A percentile compares a stretch with the other conserved stretches of the same genome.
Evolutionary conservation across 805 yeast species (phyloP).

Genomic region (Kuraishia floccosa): DNA sequence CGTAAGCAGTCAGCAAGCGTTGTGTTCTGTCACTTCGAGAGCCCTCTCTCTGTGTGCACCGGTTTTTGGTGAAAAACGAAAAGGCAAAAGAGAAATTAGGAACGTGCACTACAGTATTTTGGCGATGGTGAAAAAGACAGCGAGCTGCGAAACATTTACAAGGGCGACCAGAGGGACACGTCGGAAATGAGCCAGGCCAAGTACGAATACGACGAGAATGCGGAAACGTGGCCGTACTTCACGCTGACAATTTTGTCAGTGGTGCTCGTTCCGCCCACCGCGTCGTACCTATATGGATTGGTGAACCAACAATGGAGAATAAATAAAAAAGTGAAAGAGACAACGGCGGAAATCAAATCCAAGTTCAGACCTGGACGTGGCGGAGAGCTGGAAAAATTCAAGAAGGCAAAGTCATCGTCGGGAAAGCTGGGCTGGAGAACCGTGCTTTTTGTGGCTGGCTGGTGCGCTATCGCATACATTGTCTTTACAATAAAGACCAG

Average conservation of each 20-base stretch:
- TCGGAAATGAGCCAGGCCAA: slow-evolving; percentile 34
- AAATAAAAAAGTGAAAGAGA: slow-evolving; percentile 1
- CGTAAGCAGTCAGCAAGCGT: too few species aligned
- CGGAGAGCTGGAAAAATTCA: slow-evolving; percentile 16
- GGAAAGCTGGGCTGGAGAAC: slow-evolving; percentile 4
- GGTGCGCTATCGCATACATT: slow-evolving; percentile 42
- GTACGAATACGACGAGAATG: slow-evolving; percentile 77
- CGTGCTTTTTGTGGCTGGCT: slow-evolving; percentile 35
- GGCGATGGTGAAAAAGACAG: too few species aligned
- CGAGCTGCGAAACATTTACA: too few species aligned
- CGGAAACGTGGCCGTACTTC: slow-evolving; percentile 92
- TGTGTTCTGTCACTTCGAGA: too few species aligned
- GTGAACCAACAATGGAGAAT: too few species aligned
- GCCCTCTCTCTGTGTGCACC: too few species aligned
- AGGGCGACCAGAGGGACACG: too few species aligned
- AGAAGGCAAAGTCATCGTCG: slow-evolving; percentile 16
- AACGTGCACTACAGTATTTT: too few species aligned
- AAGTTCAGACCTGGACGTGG: slow-evolving; percentile 24
- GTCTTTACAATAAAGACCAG: slow-evolving; percentile 28
- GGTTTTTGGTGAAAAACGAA: too few species aligned
- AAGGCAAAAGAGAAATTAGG: too few species aligned
- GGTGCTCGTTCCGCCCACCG: slow-evolving; percentile 46
- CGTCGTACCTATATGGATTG: slow-evolving; percentile 11
- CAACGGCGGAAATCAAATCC: slow-evolving; percentile 5
- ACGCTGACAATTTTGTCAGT: slow-evolving; percentile 61